Evolutionary conservation across 2,329 filamentous ascomycete species (phyloP).

Genomic region (Fusarium sp.): DNA sequence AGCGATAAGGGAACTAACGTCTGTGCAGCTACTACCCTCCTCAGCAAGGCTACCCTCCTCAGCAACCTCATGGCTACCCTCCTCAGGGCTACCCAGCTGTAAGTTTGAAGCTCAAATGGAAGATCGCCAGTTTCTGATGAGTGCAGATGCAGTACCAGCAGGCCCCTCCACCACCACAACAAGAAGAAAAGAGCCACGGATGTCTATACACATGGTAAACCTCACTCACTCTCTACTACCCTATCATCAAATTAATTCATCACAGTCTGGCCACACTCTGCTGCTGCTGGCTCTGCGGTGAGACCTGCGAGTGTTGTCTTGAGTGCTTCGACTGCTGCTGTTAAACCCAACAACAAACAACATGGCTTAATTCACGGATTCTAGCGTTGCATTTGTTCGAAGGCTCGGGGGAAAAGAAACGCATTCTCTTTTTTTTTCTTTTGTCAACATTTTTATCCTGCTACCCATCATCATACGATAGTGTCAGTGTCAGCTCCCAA

Average conservation of each 20-base stretch:
- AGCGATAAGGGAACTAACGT: background rate
- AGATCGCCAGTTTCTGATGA: background rate
- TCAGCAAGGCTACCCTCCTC: background rate
- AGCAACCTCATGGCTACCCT: background rate
- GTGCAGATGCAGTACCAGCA: slow-evolving; percentile 46
- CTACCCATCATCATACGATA: background rate
- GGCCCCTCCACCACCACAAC: slow-evolving; percentile 45
- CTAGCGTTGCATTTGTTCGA: slow-evolving; percentile 2
- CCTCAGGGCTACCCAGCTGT: background rate
- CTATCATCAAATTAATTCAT: background rate
- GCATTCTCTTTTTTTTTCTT: background rate
- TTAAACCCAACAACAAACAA: slow-evolving; percentile 28
- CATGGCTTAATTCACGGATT: background rate
- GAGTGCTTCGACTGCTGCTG: slow-evolving; percentile 54
- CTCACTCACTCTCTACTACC: background rate
- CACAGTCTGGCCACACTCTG: slow-evolving; percentile 54
- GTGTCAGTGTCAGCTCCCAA: background rate
- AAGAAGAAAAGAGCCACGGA: slow-evolving; percentile 53
- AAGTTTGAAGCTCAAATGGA: background rate
- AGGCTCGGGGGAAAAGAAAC: background rate
- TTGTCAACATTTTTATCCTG: background rate
- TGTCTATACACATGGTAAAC: slow-evolving; percentile 52
- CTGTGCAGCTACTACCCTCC: slow-evolving; percentile 25
- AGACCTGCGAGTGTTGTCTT: slow-evolving; percentile 55
- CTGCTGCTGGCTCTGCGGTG: slow-evolving; percentile 56